These are phyloP conservation scores for Phytophthora pisi DNA, from an alignment of 352 stramenopile species.

Conservation along the genomic window DNA sequence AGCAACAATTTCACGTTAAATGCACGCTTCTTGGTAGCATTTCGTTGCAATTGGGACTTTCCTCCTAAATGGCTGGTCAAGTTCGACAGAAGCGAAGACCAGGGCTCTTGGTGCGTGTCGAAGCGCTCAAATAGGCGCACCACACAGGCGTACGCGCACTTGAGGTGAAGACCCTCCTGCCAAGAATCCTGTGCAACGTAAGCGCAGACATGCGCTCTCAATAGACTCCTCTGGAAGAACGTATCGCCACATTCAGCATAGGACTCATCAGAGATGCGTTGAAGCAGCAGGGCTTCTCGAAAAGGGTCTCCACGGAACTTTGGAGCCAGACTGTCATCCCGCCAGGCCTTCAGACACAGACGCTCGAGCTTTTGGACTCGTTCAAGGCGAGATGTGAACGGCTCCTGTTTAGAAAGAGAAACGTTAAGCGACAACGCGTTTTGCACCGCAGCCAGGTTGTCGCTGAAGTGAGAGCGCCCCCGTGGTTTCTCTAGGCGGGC, in stretches of 20 bases:
- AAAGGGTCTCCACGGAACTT: constrained; percentile 48
- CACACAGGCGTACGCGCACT: constrained; percentile 35
- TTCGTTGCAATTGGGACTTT: neutral
- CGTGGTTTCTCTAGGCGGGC: constrained; percentile 32
- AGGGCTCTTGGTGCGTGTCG: constrained; percentile 24
- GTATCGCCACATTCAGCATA: constrained; percentile 49
- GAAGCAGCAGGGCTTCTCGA: constrained; percentile 58
- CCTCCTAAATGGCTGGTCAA: constrained; percentile 16
- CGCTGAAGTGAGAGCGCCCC: constrained; percentile 11
- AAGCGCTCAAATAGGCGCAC: constrained; percentile 47
- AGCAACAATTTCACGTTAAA: constrained; percentile 45
- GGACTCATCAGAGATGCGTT: constrained; percentile 57
- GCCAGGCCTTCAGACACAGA: constrained; percentile 67
- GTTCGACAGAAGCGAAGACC: constrained; percentile 8
- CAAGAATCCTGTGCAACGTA: constrained; percentile 35
- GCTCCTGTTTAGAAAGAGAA: constrained; percentile 39
- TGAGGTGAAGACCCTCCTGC: constrained; percentile 48
- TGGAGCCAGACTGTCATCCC: constrained; percentile 49
- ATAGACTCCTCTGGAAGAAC: constrained; percentile 56
- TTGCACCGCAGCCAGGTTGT: constrained; percentile 44
- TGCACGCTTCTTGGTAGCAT: neutral
- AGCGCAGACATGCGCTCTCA: constrained; percentile 55
- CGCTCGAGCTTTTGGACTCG: constrained; percentile 65
- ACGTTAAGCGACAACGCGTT: constrained; percentile 41
- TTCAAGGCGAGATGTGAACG: constrained; percentile 48